These are phyloP conservation scores for Claviceps sp. DNA, from an alignment of 2,329 filamentous ascomycete species.

Conservation along the genomic window DNA sequence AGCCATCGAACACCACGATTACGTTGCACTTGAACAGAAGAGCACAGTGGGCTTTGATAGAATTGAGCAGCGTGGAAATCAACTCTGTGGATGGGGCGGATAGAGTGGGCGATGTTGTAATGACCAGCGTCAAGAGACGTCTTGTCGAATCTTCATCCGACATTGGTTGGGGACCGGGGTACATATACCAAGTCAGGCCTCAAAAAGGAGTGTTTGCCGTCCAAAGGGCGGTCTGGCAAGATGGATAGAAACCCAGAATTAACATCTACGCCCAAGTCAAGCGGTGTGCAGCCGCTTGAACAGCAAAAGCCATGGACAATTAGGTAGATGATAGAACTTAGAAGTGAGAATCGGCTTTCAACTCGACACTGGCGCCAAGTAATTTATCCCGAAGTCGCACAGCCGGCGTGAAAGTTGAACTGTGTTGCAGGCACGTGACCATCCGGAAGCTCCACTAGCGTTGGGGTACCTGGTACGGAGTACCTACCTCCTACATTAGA, in stretches of 20 bases:
- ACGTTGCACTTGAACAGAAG: slow-evolving; percentile 27
- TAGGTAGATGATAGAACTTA: not conserved
- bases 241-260: not conserved
- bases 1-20: slow-evolving; percentile 39
- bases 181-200: not conserved
- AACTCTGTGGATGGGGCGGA: slow-evolving; percentile 40
- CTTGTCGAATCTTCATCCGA: not conserved
- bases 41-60: slow-evolving; percentile 30
- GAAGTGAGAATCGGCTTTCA: not conserved
- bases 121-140: slow-evolving; percentile 20
- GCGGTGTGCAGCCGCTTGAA: not conserved
- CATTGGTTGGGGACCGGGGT: not conserved
- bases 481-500: too few relatives aligned
- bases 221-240: not conserved
- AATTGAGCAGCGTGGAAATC: slow-evolving; percentile 30
- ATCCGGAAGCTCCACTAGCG: not conserved
- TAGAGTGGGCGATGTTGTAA: slow-evolving; percentile 42
- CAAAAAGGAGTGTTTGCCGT: not conserved
- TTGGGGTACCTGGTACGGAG: not conserved
- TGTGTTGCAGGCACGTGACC: not conserved
- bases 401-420: too few relatives aligned
- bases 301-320: not conserved
- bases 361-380: too few relatives aligned
- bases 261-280: not conserved
- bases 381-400: too few relatives aligned